Evolutionary conservation across 345 rosid species (phyloP), one percentile per base, ranked within the genome.

Genomic region (Stellera chamaejasme): DNA sequence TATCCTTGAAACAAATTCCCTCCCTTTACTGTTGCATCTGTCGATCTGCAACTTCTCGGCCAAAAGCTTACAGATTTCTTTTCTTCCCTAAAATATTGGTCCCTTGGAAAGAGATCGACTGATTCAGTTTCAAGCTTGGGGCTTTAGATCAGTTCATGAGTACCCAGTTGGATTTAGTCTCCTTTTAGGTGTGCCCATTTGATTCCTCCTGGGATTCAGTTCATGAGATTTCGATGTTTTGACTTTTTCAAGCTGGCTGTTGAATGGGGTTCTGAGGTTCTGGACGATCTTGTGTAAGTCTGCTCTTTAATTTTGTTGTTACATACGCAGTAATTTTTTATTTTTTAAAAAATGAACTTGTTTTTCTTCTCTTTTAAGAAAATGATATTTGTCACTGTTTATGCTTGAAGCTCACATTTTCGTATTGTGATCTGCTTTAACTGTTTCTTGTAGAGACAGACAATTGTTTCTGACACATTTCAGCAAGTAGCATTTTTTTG

Each of bases 261-360:
- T 47, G 55, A 32, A 59, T 59, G 46, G 58, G 59, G 27, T 49
- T 54, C 52, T 60, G 49, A 61, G 47, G 44, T 46, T 49, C 42
- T 68, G 54, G 66, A 68, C 43, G 58, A 56, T 57, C 52, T 59
- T 55, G 46, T 70, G 79, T 76, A 46, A 63, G 65, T 45, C 50
- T 66, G 45, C 26, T 12, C 12, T 14, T 16, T 14, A 0, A 43
- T 45, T 27, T 5, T 1, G 13, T 13, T 15, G 23, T 19, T 19
- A 19, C 23, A 19, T 19, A 19, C 23, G 0, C 23, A 19, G 23
- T 19, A 19, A 19, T 19, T 19, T 19, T 19, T 19, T 19, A 0
- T 0, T 19, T 19, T 19, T 19, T 0, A 47, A 14, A 0, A 5
- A 26, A 49, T 36, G 16, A 10, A 46, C 43, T 32, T 15, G 6